A percentile compares a stretch with the other conserved stretches of the same genome.
phyloP scores from a whole-genome alignment of 1,284 basidiomycete species.

The Ustilago shanxiensis region DNA sequence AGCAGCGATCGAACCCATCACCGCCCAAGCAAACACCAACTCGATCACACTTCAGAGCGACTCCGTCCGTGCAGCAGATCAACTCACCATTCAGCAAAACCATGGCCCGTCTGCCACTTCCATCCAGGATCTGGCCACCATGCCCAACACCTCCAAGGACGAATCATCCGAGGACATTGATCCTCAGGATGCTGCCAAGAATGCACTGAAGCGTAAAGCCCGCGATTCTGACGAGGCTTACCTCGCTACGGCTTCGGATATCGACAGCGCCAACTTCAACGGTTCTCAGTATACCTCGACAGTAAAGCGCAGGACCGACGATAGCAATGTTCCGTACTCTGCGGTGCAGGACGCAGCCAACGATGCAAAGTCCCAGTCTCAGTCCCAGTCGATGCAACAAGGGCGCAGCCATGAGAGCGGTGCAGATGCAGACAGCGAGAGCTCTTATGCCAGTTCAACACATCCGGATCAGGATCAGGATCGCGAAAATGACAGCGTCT shows the following conservation, averaged over 20 bases:
- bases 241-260: neutral
- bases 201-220: conserved; percentile 32
- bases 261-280: neutral
- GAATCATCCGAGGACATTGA: conserved; percentile 38
- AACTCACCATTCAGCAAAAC: conserved; percentile 16
- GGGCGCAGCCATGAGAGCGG: conserved; percentile 39
- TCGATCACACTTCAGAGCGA: conserved; percentile 27
- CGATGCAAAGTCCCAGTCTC: conserved; percentile 22
- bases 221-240: conserved; percentile 31
- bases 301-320: conserved; percentile 19
- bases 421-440: conserved; percentile 51
- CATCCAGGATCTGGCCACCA: conserved; percentile 21
- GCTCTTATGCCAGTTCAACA: conserved; percentile 34
- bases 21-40: conserved; percentile 9
- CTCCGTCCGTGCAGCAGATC: conserved; percentile 26
- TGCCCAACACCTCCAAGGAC: conserved; percentile 7
- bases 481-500: neutral
- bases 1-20: conserved; percentile 24
- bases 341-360: conserved; percentile 8
- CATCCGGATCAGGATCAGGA: conserved; percentile 25
- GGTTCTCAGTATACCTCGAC: conserved; percentile 16
- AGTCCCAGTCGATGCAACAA: neutral
- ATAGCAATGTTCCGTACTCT: neutral
- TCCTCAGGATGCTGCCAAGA: conserved; percentile 32
- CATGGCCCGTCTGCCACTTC: conserved; percentile 8